phyloP scores from a whole-genome alignment of 208 protist species.

The Porcisia deanei region DNA sequence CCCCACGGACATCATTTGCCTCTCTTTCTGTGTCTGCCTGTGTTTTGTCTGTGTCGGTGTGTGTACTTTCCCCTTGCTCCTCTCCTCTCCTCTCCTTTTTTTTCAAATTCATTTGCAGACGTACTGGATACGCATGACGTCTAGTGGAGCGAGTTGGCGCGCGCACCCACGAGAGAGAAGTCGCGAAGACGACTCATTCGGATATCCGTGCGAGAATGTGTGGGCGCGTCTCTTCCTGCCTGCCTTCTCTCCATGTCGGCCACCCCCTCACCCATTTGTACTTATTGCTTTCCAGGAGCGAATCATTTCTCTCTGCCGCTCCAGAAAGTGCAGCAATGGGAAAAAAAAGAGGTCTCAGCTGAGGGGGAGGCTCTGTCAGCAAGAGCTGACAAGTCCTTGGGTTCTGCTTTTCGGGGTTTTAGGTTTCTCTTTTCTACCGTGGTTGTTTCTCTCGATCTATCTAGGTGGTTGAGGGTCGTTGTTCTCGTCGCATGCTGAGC shows the following conservation, averaged over 20 bases:
- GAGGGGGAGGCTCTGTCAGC: not conserved
- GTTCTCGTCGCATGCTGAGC: not conserved
- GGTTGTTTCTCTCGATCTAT: not conserved
- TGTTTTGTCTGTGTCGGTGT: slow-evolving; percentile 9
- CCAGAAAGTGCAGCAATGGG: not conserved
- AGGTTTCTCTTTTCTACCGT: not conserved
- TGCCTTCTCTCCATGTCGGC: not conserved
- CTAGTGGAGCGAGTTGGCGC: not conserved
- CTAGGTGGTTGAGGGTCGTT: not conserved
- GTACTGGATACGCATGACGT: not conserved
- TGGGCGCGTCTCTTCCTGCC: not conserved
- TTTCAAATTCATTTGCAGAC: not conserved
- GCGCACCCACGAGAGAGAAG: too few species aligned
- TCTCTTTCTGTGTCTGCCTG: too few species aligned
- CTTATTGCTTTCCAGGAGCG: not conserved
- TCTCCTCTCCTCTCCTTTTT: slow-evolving; percentile 1
- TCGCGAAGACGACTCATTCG: not conserved
- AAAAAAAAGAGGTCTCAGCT: not conserved
- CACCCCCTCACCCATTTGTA: not conserved
- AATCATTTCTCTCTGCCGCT: not conserved
- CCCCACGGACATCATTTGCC: too few species aligned
- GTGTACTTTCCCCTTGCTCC: slow-evolving; percentile 2
- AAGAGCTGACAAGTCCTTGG: not conserved
- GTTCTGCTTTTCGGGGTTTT: not conserved
- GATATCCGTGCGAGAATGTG: not conserved